Base-by-base conservation (phyloP, 768 basidiomycete species). In the Mycena amicta region DNA sequence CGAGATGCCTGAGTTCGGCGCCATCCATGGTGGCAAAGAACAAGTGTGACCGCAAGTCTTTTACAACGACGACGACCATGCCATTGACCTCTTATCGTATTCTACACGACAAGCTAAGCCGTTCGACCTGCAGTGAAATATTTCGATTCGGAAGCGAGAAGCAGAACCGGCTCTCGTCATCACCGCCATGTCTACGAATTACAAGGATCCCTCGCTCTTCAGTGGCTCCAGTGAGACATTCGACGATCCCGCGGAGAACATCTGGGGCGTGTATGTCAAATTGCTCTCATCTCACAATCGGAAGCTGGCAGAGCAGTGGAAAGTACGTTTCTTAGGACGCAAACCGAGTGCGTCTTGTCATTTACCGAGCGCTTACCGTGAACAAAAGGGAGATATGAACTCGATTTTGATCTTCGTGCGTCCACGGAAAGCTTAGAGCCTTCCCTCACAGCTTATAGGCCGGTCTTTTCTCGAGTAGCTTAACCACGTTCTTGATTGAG, bases 1-100 rank as follows among this genome's bases (percentile, higher is more conserved):
- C 75, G 47, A 82, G 56, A 46, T 76, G 69, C 8, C 52, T 61
- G 49, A 74, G 74, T 53, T 68, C 61, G 51, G 63, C 58, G 26
- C 57, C 45, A 59, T 77, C 72, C 79, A 79, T 79, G 47, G 6
- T 49, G 43, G 33, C 33, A 37, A 55, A 27, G 27, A 29, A 43
- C 54, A 22, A 23, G 43, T 27, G 16, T 18, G 11, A 37, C 33
- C n/a, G n/a, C n/a, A n/a, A n/a, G n/a, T n/a, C n/a, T n/a, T n/a
- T n/a, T n/a, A n/a, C n/a, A n/a, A n/a, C n/a, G n/a, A n/a, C n/a
- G n/a, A n/a, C n/a, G n/a, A n/a, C n/a, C n/a, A n/a, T n/a, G n/a
- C n/a, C n/a, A n/a, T n/a, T n/a, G n/a, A n/a, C n/a, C n/a, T n/a
- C n/a, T n/a, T n/a, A n/a, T n/a, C n/a, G n/a, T n/a, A n/a, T n/a